Conservation (phyloP, 805 yeast genomes). For the Candida berthetii region DNA sequence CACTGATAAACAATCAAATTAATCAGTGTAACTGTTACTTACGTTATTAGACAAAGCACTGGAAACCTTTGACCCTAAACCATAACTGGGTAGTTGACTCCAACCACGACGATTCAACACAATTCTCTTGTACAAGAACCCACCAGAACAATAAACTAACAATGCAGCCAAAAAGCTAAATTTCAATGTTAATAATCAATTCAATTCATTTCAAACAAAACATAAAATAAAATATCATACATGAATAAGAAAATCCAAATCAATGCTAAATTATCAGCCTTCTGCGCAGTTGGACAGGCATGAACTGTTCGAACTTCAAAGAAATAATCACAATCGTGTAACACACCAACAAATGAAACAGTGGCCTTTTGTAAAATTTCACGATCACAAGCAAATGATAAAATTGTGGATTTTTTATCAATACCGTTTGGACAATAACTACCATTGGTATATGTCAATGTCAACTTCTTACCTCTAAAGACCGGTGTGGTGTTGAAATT, state of each 20-base stretch:
- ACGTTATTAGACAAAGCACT: conserved; percentile 19
- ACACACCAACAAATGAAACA: conserved; percentile 62
- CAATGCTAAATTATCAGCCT: conserved; percentile 56
- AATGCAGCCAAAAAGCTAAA: conserved; percentile 28
- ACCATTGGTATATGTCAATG: conserved; percentile 67
- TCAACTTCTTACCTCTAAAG: conserved; percentile 66
- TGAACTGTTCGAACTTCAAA: conserved; percentile 81
- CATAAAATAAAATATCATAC: conserved; percentile 31
- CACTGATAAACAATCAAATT: background rate
- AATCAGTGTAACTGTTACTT: conserved; percentile 8
- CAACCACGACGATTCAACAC: conserved; percentile 29
- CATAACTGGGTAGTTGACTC: conserved; percentile 25
- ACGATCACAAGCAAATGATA: conserved; percentile 75
- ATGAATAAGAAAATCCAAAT: conserved; percentile 60
- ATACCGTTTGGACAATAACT: conserved; percentile 52
- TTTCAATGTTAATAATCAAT: conserved; percentile 21
- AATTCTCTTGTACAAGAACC: conserved; percentile 27
- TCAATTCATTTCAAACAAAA: too few species aligned
- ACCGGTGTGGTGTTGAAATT: conserved; percentile 52
- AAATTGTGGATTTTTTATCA: conserved; percentile 53
- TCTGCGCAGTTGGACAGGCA: conserved; percentile 79
- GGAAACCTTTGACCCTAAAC: conserved; percentile 16
- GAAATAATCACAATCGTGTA: conserved; percentile 73
- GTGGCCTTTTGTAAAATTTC: conserved; percentile 62
- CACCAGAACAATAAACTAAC: conserved; percentile 37